Percentiles rank a stretch among this genome's conserved stretches.
phyloP scores from a whole-genome alignment of 106 monocot species.

The Alisma plantagoaquatica region DNA sequence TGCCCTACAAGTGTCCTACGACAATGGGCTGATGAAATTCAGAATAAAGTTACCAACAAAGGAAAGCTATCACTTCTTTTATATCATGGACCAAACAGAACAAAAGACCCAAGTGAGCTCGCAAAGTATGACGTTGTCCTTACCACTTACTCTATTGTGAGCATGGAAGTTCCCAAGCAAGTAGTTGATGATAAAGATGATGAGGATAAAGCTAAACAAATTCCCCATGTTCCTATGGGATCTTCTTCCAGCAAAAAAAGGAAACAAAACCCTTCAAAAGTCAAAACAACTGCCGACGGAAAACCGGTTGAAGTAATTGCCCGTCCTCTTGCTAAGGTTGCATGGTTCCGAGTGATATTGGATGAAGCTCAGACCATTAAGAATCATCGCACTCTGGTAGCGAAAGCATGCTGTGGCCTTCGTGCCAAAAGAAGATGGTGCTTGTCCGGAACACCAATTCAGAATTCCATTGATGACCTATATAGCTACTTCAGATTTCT shows the following conservation, averaged over 20 bases:
- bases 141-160: constrained; percentile 93
- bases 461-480: constrained; percentile 95
- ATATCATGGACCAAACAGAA: constrained; percentile 87
- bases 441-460: constrained; percentile 90
- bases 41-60: constrained; percentile 52
- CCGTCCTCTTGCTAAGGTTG: constrained; percentile 75
- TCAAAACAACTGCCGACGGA: constrained; percentile 7
- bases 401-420: constrained; percentile 89
- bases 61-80: constrained; percentile 70
- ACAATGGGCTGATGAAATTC: constrained; percentile 89
- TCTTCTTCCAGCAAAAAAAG: constrained; percentile 33
- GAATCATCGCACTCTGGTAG: constrained; percentile 88
- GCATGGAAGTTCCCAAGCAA: constrained; percentile 82
- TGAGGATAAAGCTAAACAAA: constrained; percentile 36
- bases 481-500: constrained; percentile 96
- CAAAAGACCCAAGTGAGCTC: constrained; percentile 79
- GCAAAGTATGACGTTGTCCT: constrained; percentile 88
- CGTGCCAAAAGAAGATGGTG: constrained; percentile 99
- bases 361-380: constrained; percentile 99
- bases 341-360: constrained; percentile 86
- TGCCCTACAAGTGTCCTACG: constrained; percentile 97
- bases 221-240: constrained; percentile 8
- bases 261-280: constrained; percentile 30
- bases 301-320: constrained; percentile 33
- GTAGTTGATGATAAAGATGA: constrained; percentile 52